A percentile compares a stretch with the other conserved stretches of the same genome.
These are phyloP conservation scores for Coelastrella sp. DNA, from an alignment of 139 green algal genomes.

Conservation along the genomic window DNA sequence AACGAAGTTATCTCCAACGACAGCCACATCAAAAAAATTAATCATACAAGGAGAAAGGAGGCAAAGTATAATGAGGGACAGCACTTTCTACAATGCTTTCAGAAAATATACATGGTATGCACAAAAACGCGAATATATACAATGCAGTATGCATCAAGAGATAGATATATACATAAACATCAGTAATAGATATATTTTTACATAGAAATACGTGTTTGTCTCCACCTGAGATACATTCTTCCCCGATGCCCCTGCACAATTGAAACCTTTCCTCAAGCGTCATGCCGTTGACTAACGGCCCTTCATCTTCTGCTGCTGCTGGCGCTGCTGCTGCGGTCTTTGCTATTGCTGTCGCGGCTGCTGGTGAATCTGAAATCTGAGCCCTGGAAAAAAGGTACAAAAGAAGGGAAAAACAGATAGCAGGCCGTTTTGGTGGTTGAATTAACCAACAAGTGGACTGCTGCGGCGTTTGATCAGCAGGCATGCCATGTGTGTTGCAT, in stretches of 20 bases:
- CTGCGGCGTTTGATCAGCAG: too few relatives aligned
- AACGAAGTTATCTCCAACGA: too few relatives aligned
- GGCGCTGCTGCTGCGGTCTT: neutral
- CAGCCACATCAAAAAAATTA: too few relatives aligned
- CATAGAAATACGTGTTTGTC: neutral
- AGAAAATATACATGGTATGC: neutral
- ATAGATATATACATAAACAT: neutral
- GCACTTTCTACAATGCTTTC: too few relatives aligned
- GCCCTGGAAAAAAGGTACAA: neutral
- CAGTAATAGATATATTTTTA: neutral
- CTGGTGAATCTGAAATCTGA: neutral
- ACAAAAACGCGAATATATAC: neutral
- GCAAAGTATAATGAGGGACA: too few relatives aligned
- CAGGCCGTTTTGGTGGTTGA: too few relatives aligned
- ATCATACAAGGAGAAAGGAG: too few relatives aligned
- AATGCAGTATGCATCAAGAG: neutral
- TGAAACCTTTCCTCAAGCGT: constrained; percentile 22
- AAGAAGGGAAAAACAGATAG: neutral
- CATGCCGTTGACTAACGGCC: constrained; percentile 15
- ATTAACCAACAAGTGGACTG: too few relatives aligned
- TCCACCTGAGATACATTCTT: constrained; percentile 1
- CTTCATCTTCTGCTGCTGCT: constrained; percentile 22
- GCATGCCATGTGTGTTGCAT: too few relatives aligned
- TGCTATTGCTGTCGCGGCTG: neutral
- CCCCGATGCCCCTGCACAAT: constrained; percentile 9